Evolutionary conservation across 805 yeast species (phyloP), one percentile per base, ranked within the genome.

Genomic region (Schwanniomyces sp.): DNA sequence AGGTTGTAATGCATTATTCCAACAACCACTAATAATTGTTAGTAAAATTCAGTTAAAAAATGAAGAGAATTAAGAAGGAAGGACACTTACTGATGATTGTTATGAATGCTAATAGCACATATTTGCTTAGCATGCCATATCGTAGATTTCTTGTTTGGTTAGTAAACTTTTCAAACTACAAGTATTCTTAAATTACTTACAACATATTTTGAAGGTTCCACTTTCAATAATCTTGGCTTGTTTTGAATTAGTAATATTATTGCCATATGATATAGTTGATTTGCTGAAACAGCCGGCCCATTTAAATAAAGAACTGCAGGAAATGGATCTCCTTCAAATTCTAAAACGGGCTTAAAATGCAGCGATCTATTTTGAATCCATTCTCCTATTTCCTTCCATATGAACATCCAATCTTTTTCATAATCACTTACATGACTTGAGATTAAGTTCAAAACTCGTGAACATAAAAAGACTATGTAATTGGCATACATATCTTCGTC

Each of bases 121-220:
- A 69, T 68, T 46, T 67, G 74, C 46, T 69, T 69, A 4, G 75
- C 74, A 50, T 69, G 75, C 72, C 73, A 67, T 12, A 69, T 63
- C 39, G 64, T 61, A 2, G 74, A 65, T 43, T 55, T 54, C 43
- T 49, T 51, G 14, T 11, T 21, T 17, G n/a, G 46, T 30, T 24
- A 47, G 34, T 34, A 38, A 24, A n/a, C n/a, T 28, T 14, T 42
- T 21, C 37, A 16, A 18, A 7, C 4, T 27, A 16, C n/a, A 29
- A 41, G 42, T 14, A 40, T 17, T 24, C 24, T 36, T 16, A 8
- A 24, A 26, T 14, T 36, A 30, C 43, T 24, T 39, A 45, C 48
- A 34, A 51, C 40, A 27, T 47, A 46, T 14, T 51, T 49, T 26
- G 45, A 47, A 37, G 47, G 32, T 7, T 52, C 49, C 1, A 69